Evolutionary conservation across 2,329 filamentous ascomycete species (phyloP).

Genomic region (Trichophyton benhamiae): DNA sequence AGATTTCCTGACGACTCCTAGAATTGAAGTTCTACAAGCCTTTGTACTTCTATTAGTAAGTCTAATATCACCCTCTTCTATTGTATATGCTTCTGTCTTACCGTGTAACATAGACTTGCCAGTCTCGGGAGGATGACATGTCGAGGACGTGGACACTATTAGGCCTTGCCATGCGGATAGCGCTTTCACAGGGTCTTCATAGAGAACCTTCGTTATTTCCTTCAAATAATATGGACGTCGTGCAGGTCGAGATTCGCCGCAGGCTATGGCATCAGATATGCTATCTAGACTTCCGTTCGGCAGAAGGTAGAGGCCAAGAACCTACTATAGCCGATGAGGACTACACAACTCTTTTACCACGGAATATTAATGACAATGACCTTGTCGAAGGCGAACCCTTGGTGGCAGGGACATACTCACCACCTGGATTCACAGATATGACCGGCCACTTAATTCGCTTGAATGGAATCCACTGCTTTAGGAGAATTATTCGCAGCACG

Average conservation of each 20-base stretch:
- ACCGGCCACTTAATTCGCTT: constrained; percentile 10
- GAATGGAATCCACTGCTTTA: constrained; percentile 10
- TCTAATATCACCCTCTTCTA: neutral
- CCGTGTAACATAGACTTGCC: constrained; percentile 5
- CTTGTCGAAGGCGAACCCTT: constrained; percentile 5
- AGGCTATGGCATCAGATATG: constrained; percentile 12
- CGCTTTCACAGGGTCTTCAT: constrained; percentile 11
- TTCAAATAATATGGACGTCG: constrained; percentile 9
- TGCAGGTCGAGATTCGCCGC: constrained; percentile 10
- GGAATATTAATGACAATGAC: constrained; percentile 10
- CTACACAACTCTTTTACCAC: constrained; percentile 9
- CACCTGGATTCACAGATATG: constrained; percentile 11
- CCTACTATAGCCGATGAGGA: constrained; percentile 12
- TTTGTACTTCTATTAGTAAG: neutral
- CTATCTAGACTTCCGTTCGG: constrained; percentile 10
- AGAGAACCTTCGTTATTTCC: constrained; percentile 11
- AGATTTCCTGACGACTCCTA: neutral
- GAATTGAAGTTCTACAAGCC: neutral
- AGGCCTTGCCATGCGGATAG: constrained; percentile 11
- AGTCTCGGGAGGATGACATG: constrained; percentile 12
- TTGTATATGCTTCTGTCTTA: neutral
- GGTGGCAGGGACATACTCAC: neutral
- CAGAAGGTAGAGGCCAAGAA: constrained; percentile 10
- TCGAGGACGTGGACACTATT: constrained; percentile 9
- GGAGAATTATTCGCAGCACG: constrained; percentile 8